Evolutionary conservation across 139 green algal species (phyloP).

Genomic region (Trebouxia sp.): DNA sequence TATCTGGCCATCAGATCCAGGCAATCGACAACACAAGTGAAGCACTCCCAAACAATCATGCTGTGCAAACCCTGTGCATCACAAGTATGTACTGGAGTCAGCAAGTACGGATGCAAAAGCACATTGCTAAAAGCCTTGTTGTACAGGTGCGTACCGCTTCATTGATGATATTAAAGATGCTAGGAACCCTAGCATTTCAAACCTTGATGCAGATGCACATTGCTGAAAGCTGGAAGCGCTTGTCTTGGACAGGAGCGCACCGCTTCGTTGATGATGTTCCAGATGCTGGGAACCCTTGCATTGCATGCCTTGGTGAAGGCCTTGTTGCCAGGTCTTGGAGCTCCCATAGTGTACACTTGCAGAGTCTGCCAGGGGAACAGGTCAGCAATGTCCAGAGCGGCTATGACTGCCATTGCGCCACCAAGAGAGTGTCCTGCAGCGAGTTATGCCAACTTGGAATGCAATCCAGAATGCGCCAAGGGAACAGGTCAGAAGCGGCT

Average conservation of each 20-base stretch:
- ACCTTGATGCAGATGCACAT: not conserved
- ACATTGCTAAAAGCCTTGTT: too few species aligned
- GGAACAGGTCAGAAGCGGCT: too few species aligned
- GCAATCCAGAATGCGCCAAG: too few species aligned
- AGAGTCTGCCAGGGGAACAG: not conserved
- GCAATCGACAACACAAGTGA: not conserved
- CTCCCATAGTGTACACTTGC: conserved; percentile 59
- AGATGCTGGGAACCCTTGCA: conserved; percentile 50
- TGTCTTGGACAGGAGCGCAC: not conserved
- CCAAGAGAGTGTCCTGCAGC: conserved; percentile 53
- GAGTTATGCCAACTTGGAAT: too few species aligned
- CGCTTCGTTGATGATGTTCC: conserved; percentile 62
- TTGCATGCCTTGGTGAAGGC: conserved; percentile 54
- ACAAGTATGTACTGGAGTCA: too few species aligned
- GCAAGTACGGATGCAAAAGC: too few species aligned
- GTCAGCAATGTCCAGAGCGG: conserved; percentile 38
- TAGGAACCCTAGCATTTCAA: not conserved
- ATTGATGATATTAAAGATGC: not conserved
- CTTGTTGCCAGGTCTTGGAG: conserved; percentile 63
- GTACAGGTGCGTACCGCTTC: not conserved
- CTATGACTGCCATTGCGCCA: conserved; percentile 49
- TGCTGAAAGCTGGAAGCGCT: not conserved
- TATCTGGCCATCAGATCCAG: not conserved
- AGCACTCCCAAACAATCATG: not conserved
- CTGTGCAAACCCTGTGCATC: too few species aligned